Base-by-base conservation (phyloP, 2,329 filamentous ascomycete genomes). In the Aspergillus alliaceus region DNA sequence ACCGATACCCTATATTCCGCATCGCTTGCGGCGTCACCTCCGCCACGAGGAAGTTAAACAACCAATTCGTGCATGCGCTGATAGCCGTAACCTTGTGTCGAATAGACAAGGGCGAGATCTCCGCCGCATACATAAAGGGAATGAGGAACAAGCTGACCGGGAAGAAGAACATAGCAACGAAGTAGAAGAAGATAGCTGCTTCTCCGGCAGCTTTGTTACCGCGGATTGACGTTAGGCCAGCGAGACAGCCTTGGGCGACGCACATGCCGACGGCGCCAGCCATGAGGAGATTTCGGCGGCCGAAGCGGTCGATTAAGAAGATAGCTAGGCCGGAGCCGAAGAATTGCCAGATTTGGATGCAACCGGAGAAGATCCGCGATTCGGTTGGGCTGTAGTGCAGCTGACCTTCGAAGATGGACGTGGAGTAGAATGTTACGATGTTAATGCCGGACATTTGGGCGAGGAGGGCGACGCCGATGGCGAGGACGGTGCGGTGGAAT, bases 401-500 rank as follows among this genome's bases (percentile, higher is more conserved):
- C n/a, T 48, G 25, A 3, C 57, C 34, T 35, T 56, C 18, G 51
- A 62, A 55, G 7, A 64, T 59, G 1, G 27, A 34, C 1, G 53
- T 53, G 3, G 22, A 24, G 24, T 82, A 82, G 15, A 79, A 77
- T 37, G 75, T 78, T 42, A 72, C 67, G 1, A 69, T 44, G 39
- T 69, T 71, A 32, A 64, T 62, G 8, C 69, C 68, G 8, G 58
- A 56, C 52, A 72, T 66, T 53, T 80, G 69, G n/a, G 69, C 72
- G 64, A 78, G 82, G 66, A 80, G 73, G 56, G 81, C 77, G 62
- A 79, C 78, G 57, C 77, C 71, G 53, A 80, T 79, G 40, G 75
- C 79, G 14, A 82, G 72, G 12, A 76, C 59, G 5, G 77, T 77
- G 22, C 80, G 78, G 66, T 82, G 79, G 52, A 82, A 74, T 61